Evolutionary conservation across 2,329 filamentous ascomycete species (phyloP), one percentile per base, ranked within the genome.

Genomic region (Fusarium solani-melongenae): DNA sequence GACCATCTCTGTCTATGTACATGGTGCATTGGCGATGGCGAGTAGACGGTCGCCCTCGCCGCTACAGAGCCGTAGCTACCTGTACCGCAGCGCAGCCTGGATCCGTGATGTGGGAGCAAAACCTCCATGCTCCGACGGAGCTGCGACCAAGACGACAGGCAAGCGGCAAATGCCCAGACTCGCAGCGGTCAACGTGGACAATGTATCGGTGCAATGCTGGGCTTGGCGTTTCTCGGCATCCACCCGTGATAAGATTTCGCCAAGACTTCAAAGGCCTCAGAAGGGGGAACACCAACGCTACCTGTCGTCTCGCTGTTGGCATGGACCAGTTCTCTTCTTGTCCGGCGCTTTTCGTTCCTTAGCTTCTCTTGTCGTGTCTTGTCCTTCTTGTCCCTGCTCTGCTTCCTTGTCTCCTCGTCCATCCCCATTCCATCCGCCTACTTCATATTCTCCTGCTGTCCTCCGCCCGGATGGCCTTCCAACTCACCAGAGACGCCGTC

Each of bases 171-270:
- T 73, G 75, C 75, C 75, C 68, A 77, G 74, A 74, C 76, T 69
- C 65, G 62, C 73, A 74, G 74, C 69, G 75, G 76, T 71, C 77
- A 71, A 75, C 76, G 76, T 78, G 74, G 77, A 72, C 76, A 75
- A 63, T 77, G 74, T 72, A 76, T 77, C 78, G 74, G 73, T 70
- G 76, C 73, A 67, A 72, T 72, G 46, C 68, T 71, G 67, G 77
- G 58, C 77, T 79, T 79, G 77, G 77, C 77, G 72, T 78, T 77
- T 79, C 77, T 79, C 76, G 77, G 76, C 77, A 76, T 73, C 71
- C 74, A 71, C 76, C 77, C 71, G 72, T 78, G 74, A 76, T 78
- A 78, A 78, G 76, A 79, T 79, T 79, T 79, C 76, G 77, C 77
- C 77, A 79, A 79, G 76, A 61, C 75, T 73, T 72, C 75, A 79